A percentile compares a stretch with the other conserved stretches of the same genome.
Evolutionary conservation across 331 rosid species (phyloP).

Genomic region (Erythrophleum ivorense): DNA sequence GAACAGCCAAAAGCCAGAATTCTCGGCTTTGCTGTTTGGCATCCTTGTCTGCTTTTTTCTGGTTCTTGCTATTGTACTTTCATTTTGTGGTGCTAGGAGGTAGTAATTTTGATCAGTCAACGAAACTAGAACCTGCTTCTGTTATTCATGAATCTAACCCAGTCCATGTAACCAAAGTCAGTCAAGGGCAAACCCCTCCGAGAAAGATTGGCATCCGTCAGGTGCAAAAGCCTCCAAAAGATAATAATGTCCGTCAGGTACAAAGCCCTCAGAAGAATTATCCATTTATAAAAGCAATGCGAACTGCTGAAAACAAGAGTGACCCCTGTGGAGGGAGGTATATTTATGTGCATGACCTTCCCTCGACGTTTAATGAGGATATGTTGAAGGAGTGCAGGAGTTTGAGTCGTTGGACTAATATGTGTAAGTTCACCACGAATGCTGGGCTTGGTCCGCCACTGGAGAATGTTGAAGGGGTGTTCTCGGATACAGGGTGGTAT

Average conservation of each 20-base stretch:
- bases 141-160: constrained; percentile 34
- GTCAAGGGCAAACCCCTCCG: constrained; percentile 35
- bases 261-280: constrained; percentile 36
- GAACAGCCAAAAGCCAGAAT: constrained; percentile 56
- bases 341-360: constrained; percentile 87
- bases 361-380: constrained; percentile 85
- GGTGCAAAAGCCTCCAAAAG: background rate
- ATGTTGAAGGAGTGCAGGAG: constrained; percentile 79
- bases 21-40: constrained; percentile 71
- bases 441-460: constrained; percentile 96
- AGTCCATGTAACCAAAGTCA: constrained; percentile 23
- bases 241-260: background rate
- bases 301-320: constrained; percentile 70
- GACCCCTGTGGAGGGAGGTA: constrained; percentile 95
- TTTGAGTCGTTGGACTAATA: constrained; percentile 86
- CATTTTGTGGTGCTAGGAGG: constrained; percentile 74
- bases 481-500: constrained; percentile 85
- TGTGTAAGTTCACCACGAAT: constrained; percentile 94
- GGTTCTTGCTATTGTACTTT: constrained; percentile 78
- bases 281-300: constrained; percentile 66
- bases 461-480: constrained; percentile 79
- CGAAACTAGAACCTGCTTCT: constrained; percentile 32
- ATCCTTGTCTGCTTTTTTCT: constrained; percentile 73
- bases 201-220: constrained; percentile 37
- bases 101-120: constrained; percentile 46